Evolutionary conservation across 2,329 filamentous ascomycete species (phyloP).

Genomic region (Sclerotinia sclerotiorum): DNA sequence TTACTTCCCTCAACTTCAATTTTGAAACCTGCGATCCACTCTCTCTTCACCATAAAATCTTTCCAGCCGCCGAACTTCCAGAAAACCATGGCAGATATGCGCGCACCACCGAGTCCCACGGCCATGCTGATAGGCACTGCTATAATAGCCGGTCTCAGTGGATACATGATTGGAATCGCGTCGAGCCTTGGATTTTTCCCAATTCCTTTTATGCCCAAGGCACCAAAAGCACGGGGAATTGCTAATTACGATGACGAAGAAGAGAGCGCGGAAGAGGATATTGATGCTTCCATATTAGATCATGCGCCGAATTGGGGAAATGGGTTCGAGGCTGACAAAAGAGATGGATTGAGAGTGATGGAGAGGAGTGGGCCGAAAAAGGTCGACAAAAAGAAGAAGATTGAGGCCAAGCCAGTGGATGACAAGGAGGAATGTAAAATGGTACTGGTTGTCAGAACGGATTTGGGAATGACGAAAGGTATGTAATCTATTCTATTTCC

Average conservation of each 20-base stretch:
- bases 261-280: slow-evolving; percentile 68
- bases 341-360: slow-evolving; percentile 52
- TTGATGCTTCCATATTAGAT: slow-evolving; percentile 58
- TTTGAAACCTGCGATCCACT: not conserved
- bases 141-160: slow-evolving; percentile 70
- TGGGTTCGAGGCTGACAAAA: slow-evolving; percentile 57
- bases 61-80: not conserved
- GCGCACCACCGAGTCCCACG: slow-evolving; percentile 33
- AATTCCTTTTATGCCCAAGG: slow-evolving; percentile 42
- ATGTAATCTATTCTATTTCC: slow-evolving; percentile 37
- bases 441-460: slow-evolving; percentile 86
- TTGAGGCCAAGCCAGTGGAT: slow-evolving; percentile 25
- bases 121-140: slow-evolving; percentile 71
- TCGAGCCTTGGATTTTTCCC: slow-evolving; percentile 73
- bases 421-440: slow-evolving; percentile 86
- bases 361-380: slow-evolving; percentile 42
- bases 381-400: slow-evolving; percentile 37
- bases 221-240: slow-evolving; percentile 47
- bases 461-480: slow-evolving; percentile 98
- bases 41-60: not conserved
- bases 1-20: not conserved
- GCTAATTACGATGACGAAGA: slow-evolving; percentile 59
- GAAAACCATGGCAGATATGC: slow-evolving; percentile 35
- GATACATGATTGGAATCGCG: slow-evolving; percentile 77
- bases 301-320: slow-evolving; percentile 69